Conservation (phyloP, 2,329 filamentous ascomycete genomes). For the Diaporthe batatas region DNA sequence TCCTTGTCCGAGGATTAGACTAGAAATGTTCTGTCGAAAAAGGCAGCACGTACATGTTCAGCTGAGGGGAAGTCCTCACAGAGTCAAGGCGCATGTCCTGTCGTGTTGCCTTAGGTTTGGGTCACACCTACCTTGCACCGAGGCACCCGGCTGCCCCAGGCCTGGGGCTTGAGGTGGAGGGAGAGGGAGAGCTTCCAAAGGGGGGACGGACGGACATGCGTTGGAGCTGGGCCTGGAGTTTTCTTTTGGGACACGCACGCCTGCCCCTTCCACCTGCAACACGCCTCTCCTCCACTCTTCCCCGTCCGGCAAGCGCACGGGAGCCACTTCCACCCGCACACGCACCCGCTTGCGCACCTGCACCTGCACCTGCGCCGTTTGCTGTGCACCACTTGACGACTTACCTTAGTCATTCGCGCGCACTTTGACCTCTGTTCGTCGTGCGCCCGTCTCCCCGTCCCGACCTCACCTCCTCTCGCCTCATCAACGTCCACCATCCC, state of each 20-base stretch:
- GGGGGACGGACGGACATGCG: neutral
- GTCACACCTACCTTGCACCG: slow-evolving; percentile 3
- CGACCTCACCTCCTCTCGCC: slow-evolving; percentile 31
- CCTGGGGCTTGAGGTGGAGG: neutral
- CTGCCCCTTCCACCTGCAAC: neutral
- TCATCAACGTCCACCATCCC: slow-evolving; percentile 27
- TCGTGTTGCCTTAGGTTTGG: neutral
- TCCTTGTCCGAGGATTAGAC: neutral
- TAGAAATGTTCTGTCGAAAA: neutral
- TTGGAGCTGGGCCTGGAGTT: neutral
- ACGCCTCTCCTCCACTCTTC: neutral
- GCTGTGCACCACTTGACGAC: neutral
- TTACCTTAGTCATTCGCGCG: slow-evolving; percentile 29
- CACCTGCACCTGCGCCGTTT: neutral
- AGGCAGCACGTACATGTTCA: neutral
- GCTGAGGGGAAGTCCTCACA: neutral
- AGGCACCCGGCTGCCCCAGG: slow-evolving; percentile 1
- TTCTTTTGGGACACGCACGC: neutral
- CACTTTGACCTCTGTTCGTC: slow-evolving; percentile 20
- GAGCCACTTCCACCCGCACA: slow-evolving; percentile 24
- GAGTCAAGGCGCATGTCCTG: neutral
- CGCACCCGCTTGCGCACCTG: neutral
- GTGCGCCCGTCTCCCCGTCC: slow-evolving; percentile 7
- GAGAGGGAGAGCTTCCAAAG: neutral
- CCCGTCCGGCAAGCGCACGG: slow-evolving; percentile 9